Evolutionary conservation across 2,329 filamentous ascomycete genomes (phyloP).

Genomic region (Neobulgaria alba): DNA sequence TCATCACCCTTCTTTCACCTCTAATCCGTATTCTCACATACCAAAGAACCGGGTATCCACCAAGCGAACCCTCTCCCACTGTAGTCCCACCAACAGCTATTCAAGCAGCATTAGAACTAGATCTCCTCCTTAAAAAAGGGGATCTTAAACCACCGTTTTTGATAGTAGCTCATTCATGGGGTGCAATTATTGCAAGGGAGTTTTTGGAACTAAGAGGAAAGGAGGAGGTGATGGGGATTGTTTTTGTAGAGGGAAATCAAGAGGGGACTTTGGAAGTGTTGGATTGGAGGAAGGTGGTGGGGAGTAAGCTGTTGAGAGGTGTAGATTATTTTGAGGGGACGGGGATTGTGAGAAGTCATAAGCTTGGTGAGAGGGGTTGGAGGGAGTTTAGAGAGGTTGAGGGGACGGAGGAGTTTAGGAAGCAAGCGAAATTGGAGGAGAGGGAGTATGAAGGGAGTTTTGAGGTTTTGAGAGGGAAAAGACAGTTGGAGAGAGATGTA

Average conservation of each 20-base stretch:
- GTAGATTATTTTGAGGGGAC: slow-evolving; percentile 4
- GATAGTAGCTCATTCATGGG: slow-evolving; percentile 12
- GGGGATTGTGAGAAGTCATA: slow-evolving; percentile 1
- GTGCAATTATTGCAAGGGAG: slow-evolving; percentile 11
- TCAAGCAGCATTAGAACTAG: slow-evolving; percentile 9
- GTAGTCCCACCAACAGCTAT: slow-evolving; percentile 5
- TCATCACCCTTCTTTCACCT: slow-evolving; percentile 15
- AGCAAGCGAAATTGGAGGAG: slow-evolving; percentile 1
- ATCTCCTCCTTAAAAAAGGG: slow-evolving; percentile 7
- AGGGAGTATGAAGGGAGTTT: neutral
- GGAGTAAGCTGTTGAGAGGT: no score
- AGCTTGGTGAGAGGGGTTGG: slow-evolving; percentile 7
- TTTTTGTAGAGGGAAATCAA: slow-evolving; percentile 14
- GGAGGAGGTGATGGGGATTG: slow-evolving; percentile 13
- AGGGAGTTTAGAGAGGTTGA: slow-evolving; percentile 3
- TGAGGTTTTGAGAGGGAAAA: no score
- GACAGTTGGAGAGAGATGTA: no score
- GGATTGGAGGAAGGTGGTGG: no score
- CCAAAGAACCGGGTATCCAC: slow-evolving; percentile 21
- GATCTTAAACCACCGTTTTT: slow-evolving; percentile 8
- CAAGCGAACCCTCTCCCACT: slow-evolving; percentile 11
- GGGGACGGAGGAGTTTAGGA: slow-evolving; percentile 6
- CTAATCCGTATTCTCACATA: slow-evolving; percentile 20
- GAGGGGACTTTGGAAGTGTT: no score
- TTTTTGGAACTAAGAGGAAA: slow-evolving; percentile 10